Evolutionary conservation across 805 yeast genomes (phyloP).

Genomic region (Teunomyces panamensis): DNA sequence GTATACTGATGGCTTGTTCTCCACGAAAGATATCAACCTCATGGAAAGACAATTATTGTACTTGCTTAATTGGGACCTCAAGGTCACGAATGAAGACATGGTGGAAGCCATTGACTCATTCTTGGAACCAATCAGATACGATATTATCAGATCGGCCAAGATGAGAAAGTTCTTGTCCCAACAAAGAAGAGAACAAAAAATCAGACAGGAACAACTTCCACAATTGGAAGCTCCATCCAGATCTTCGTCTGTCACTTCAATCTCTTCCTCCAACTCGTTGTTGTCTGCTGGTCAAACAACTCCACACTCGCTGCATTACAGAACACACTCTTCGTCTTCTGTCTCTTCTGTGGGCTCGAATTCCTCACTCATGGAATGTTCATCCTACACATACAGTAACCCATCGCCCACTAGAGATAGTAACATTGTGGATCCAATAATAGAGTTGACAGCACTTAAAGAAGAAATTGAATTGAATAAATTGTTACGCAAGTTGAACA

Average conservation of each 20-base stretch:
- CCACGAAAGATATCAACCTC: slow-evolving; percentile 64
- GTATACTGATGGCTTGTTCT: slow-evolving; percentile 72
- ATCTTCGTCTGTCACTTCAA: background rate
- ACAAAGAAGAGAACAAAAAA: slow-evolving; percentile 19
- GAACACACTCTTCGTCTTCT: slow-evolving; percentile 18
- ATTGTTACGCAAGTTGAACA: slow-evolving; percentile 11
- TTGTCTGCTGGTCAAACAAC: slow-evolving; percentile 6
- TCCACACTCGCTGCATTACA: slow-evolving; percentile 18
- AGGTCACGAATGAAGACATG: slow-evolving; percentile 45
- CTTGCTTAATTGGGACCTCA: slow-evolving; percentile 68
- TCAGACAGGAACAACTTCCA: slow-evolving; percentile 2
- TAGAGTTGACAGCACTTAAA: slow-evolving; percentile 33
- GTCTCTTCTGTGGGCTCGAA: slow-evolving; percentile 7
- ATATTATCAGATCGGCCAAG: slow-evolving; percentile 31
- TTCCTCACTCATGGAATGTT: slow-evolving; percentile 7
- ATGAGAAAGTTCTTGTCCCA: slow-evolving; percentile 29
- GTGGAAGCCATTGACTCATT: slow-evolving; percentile 39
- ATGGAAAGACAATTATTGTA: slow-evolving; percentile 77
- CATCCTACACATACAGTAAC: slow-evolving; percentile 4
- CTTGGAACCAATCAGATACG: slow-evolving; percentile 50
- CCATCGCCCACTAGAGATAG: slow-evolving; percentile 4
- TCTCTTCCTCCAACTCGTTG: background rate
- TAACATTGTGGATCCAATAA: slow-evolving; percentile 27
- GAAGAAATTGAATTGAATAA: slow-evolving; percentile 33
- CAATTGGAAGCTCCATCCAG: background rate